These are phyloP conservation scores for Chamaenerion angustifolium DNA, from an alignment of 345 rosid genomes.

Conservation along the genomic window DNA sequence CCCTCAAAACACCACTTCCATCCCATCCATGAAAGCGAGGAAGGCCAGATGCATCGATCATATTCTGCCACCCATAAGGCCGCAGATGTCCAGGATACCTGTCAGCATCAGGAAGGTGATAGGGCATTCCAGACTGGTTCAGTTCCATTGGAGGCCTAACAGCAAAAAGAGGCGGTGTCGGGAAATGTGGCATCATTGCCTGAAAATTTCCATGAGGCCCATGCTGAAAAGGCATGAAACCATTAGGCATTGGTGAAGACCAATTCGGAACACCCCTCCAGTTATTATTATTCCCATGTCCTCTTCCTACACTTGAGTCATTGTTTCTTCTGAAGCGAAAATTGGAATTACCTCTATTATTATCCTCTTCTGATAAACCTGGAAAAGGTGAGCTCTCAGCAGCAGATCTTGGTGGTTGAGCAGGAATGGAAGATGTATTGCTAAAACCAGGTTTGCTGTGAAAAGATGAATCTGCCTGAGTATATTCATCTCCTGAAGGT, in stretches of 20 bases:
- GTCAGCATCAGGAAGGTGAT: conserved; percentile 70
- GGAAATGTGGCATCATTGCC: conserved; percentile 65
- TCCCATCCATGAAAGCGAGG: conserved; percentile 90
- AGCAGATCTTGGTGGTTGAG: conserved; percentile 54
- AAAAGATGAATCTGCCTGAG: conserved; percentile 44
- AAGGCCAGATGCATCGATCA: conserved; percentile 69
- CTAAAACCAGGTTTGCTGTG: conserved; percentile 40
- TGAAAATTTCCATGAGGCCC: conserved; percentile 78
- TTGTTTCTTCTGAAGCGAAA: conserved; percentile 53
- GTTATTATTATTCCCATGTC: conserved; percentile 42
- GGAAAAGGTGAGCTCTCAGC: conserved; percentile 47
- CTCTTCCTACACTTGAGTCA: conserved; percentile 61
- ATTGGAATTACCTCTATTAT: conserved; percentile 1
- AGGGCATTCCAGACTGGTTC: conserved; percentile 64
- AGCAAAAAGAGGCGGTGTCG: conserved; percentile 60
- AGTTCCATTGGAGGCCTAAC: conserved; percentile 80
- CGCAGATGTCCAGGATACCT: conserved; percentile 74
- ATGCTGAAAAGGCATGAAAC: conserved; percentile 78
- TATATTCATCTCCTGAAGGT: conserved; percentile 41
- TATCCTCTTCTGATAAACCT: conserved; percentile 17
- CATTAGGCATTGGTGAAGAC: conserved; percentile 65
- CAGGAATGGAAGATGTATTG: conserved; percentile 39
- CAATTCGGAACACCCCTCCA: conserved; percentile 90
- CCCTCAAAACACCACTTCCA: conserved; percentile 68
- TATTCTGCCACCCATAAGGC: conserved; percentile 87